Percentiles rank a stretch among this genome's conserved stretches.
Conservation (phyloP, 805 yeast species). For the Martiniozyma abietophila region DNA sequence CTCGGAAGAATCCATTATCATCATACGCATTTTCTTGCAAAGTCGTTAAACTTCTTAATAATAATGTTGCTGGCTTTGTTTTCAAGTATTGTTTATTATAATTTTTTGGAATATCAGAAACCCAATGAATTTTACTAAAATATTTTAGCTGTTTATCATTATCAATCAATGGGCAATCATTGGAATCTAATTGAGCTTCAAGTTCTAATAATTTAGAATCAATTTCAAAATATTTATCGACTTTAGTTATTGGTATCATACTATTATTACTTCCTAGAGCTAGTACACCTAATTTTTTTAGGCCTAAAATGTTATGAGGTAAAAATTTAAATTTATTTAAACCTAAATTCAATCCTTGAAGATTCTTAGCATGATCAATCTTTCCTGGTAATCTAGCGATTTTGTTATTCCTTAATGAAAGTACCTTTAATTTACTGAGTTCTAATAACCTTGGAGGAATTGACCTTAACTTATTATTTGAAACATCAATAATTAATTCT, state of each 20-base stretch:
- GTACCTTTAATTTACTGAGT: slow-evolving; percentile 39
- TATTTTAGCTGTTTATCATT: slow-evolving; percentile 14
- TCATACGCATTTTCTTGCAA: slow-evolving; percentile 21
- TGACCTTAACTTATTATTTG: slow-evolving; percentile 38
- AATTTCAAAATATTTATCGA: slow-evolving; percentile 10
- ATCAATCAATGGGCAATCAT: neutral
- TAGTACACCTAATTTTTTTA: slow-evolving; percentile 34
- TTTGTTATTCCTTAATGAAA: slow-evolving; percentile 43
- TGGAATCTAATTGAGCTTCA: neutral
- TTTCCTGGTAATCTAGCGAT: slow-evolving; percentile 38
- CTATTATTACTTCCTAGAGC: slow-evolving; percentile 47
- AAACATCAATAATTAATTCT: slow-evolving; percentile 37
- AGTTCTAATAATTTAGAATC: slow-evolving; percentile 21
- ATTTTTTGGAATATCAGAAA: slow-evolving; percentile 2
- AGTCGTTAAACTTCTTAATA: slow-evolving; percentile 26
- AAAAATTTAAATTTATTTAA: slow-evolving; percentile 41
- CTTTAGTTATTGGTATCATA: slow-evolving; percentile 16
- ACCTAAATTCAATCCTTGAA: slow-evolving; percentile 44
- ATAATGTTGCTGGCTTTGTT: slow-evolving; percentile 15
- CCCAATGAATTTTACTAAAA: slow-evolving; percentile 25
- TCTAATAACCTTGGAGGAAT: slow-evolving; percentile 44
- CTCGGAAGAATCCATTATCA: slow-evolving; percentile 8
- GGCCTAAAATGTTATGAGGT: slow-evolving; percentile 44
- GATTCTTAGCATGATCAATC: slow-evolving; percentile 31
- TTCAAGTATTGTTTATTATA: slow-evolving; percentile 18